Evolutionary conservation across 352 stramenopile genomes (phyloP).

Genomic region (Phytophthora pisi): DNA sequence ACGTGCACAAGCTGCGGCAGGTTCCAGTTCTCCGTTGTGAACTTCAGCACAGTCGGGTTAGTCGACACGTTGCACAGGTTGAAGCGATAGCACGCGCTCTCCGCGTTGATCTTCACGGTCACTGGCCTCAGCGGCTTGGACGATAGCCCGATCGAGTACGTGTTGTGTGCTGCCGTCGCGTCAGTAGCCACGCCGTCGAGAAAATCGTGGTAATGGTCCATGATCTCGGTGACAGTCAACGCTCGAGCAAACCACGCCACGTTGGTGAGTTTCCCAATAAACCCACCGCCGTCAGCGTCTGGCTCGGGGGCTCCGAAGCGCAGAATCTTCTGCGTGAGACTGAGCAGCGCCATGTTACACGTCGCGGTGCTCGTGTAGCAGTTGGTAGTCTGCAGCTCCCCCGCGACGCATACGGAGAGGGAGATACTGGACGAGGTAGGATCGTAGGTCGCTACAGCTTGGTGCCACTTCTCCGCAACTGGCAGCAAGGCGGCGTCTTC

Average conservation of each 20-base stretch:
- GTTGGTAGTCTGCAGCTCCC: constrained; percentile 10
- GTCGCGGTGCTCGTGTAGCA: constrained; percentile 10
- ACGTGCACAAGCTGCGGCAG: constrained; percentile 45
- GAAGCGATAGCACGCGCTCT: constrained; percentile 74
- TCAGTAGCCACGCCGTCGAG: constrained; percentile 26
- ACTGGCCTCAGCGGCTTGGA: constrained; percentile 57
- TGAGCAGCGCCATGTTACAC: constrained; percentile 54
- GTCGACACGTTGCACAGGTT: constrained; percentile 69
- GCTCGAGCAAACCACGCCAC: constrained; percentile 64
- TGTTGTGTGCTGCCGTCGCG: constrained; percentile 46
- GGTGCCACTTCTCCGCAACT: constrained; percentile 45
- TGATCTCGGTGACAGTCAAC: constrained; percentile 39
- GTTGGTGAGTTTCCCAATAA: constrained; percentile 46
- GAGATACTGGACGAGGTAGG: constrained; percentile 43
- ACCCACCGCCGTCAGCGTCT: constrained; percentile 28
- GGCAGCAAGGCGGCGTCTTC: constrained; percentile 13
- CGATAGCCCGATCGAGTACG: constrained; percentile 53
- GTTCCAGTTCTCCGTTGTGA: constrained; percentile 55
- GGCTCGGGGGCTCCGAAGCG: constrained; percentile 14
- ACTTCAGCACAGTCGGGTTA: constrained; percentile 43
- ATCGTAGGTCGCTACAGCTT: constrained; percentile 64
- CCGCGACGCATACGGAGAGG: constrained; percentile 43
- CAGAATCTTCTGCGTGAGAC: constrained; percentile 37
- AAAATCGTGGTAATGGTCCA: constrained; percentile 82
- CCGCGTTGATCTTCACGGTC: constrained; percentile 50